These are phyloP conservation scores for Avicennia marina DNA, from an alignment of 257 asterid species.

Conservation along the genomic window DNA sequence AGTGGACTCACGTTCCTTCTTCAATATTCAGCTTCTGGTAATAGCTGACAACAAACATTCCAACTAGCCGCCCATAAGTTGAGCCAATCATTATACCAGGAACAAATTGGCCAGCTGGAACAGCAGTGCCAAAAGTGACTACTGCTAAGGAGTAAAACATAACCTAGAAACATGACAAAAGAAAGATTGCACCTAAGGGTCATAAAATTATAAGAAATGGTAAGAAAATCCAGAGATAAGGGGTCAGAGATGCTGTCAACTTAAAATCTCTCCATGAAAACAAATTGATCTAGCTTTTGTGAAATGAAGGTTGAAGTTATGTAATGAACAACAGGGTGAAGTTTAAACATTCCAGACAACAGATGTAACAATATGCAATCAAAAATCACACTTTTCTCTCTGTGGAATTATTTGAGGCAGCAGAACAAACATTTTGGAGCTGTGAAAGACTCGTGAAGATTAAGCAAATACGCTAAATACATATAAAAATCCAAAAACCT, in stretches of 20 bases:
- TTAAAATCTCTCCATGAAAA: too few species aligned
- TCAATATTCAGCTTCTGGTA: constrained; percentile 76
- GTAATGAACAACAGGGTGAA: neutral
- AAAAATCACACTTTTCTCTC: too few species aligned
- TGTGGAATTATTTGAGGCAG: neutral
- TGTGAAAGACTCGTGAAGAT: neutral
- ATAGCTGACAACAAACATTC: constrained; percentile 94
- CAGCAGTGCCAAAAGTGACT: constrained; percentile 92
- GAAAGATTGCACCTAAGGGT: too few species aligned
- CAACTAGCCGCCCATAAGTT: constrained; percentile 97
- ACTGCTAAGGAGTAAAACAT: constrained; percentile 97
- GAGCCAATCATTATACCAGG: constrained; percentile 99
- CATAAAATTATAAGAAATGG: too few species aligned
- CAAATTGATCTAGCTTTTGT: neutral
- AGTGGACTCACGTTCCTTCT: constrained; percentile 92
- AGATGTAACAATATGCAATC: too few species aligned
- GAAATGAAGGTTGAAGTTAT: neutral
- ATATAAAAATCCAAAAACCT: neutral
- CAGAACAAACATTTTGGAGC: neutral
- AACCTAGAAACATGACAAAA: constrained; percentile 60
- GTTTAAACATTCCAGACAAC: constrained; percentile 1
- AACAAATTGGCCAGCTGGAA: constrained; percentile 98
- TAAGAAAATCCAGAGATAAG: too few species aligned
- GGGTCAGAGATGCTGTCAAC: too few species aligned
- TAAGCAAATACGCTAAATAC: neutral